Base-by-base conservation (phyloP, 768 basidiomycete genomes). In the Dioszegia aurantiaca region DNA sequence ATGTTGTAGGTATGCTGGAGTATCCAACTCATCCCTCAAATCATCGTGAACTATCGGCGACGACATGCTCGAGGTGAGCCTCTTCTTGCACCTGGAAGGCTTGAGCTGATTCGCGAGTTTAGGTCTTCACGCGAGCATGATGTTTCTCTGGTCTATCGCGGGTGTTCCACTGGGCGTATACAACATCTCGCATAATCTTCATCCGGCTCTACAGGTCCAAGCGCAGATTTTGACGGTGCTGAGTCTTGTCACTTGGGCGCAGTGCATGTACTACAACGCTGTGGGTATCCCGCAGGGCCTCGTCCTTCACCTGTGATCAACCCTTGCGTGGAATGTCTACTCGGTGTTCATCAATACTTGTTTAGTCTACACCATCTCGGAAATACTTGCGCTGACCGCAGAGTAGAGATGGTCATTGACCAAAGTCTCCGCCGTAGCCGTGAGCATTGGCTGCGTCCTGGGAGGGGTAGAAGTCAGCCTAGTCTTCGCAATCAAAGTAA, bases 41-140 rank as follows among this genome's bases (percentile, higher is more conserved):
- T 51, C 19, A 37, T 51, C 9, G 48, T 51, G 2, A 51, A 51
- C 33, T 51, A 51, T 27, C 4, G 48, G 3, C 16, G 48, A 21
- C 48, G 37, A 16, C 48, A 51, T 51, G 48, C 48, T 36, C 48
- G 48, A 51, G 48, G 48, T 51, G n/a, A 51, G n/a, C n/a, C n/a
- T n/a, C n/a, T n/a, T n/a, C n/a, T n/a, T n/a, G n/a, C n/a, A n/a
- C n/a, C n/a, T n/a, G n/a, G n/a, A n/a, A n/a, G n/a, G n/a, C n/a
- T n/a, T n/a, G n/a, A n/a, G 30, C 46, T 47, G 27, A 30, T 30
- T 30, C 28, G n/a, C n/a, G n/a, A n/a, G n/a, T n/a, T n/a, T 30
- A 51, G 48, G 48, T 23, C 21, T 51, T 11, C 48, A 51, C 48
- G 48, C 48, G n/a, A 51, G 48, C 37, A 51, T 51, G 48, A 51